Conservation (phyloP, 176 grass and related monocot species). For the Phoenix dactylifera region DNA sequence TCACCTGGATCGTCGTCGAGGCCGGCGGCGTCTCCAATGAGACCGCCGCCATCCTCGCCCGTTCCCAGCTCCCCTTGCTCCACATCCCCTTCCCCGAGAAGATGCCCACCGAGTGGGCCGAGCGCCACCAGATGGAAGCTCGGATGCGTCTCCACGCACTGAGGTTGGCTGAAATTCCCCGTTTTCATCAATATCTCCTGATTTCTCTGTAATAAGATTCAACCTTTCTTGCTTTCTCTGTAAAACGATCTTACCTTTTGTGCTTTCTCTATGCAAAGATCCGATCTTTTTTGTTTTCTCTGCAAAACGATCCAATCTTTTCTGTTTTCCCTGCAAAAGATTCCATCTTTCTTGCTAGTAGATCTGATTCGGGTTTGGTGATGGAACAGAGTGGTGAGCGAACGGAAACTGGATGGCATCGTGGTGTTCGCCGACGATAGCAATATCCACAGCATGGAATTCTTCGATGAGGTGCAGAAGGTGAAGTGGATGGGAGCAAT, state of each 20-base stretch:
- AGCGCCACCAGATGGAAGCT: conserved; percentile 45
- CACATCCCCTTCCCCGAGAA: conserved; percentile 59
- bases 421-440: conserved; percentile 91
- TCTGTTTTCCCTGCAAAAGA: not conserved
- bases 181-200: too few relatives aligned
- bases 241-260: too few relatives aligned
- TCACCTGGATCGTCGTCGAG: conserved; percentile 59
- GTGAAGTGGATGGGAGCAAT: conserved; percentile 90
- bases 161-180: conserved; percentile 17
- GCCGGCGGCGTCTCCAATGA: conserved; percentile 39
- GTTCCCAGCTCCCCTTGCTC: conserved; percentile 36
- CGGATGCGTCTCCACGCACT: conserved; percentile 64
- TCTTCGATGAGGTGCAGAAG: conserved; percentile 98
- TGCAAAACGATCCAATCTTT: not conserved
- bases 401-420: conserved; percentile 74
- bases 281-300: not conserved
- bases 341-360: not conserved
- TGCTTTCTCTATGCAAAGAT: too few relatives aligned
- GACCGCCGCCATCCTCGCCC: conserved; percentile 44
- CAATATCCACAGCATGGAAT: conserved; percentile 85
- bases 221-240: too few relatives aligned
- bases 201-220: too few relatives aligned
- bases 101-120: conserved; percentile 22
- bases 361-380: not conserved
- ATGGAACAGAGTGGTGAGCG: conserved; percentile 54